Percentiles rank a stretch among this genome's conserved stretches.
Evolutionary conservation across 164 flowering plant genomes (phyloP).

Genomic region (Sextonia rubra): DNA sequence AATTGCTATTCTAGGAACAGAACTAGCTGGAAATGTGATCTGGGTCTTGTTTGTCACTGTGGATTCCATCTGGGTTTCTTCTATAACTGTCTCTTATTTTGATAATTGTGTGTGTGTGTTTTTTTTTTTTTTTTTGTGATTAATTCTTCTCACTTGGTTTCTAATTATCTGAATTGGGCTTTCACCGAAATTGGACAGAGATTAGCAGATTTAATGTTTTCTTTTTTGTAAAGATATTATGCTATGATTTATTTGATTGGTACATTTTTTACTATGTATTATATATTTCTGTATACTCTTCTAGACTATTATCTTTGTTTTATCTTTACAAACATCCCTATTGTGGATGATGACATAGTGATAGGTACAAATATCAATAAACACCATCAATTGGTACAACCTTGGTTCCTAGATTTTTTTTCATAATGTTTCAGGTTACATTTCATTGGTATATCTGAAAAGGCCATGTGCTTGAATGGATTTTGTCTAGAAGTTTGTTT

Average conservation of each 20-base stretch:
- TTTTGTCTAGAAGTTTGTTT: too few species aligned
- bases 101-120: neutral
- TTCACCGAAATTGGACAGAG: neutral
- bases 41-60: neutral
- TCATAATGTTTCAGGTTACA: too few species aligned
- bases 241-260: neutral
- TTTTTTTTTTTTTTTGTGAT: neutral
- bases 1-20: neutral
- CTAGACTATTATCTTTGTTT: too few species aligned
- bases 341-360: too few species aligned
- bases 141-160: neutral
- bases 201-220: neutral
- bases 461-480: too few species aligned
- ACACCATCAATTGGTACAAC: too few species aligned
- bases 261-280: too few species aligned
- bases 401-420: too few species aligned
- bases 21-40: neutral
- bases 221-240: neutral
- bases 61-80: conserved; percentile 2
- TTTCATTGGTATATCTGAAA: too few species aligned
- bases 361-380: too few species aligned
- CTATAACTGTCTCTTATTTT: neutral
- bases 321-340: too few species aligned
- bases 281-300: too few species aligned
- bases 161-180: neutral